Conservation (phyloP, 164 flowering plant genomes). For the Vitis cinerea region DNA sequence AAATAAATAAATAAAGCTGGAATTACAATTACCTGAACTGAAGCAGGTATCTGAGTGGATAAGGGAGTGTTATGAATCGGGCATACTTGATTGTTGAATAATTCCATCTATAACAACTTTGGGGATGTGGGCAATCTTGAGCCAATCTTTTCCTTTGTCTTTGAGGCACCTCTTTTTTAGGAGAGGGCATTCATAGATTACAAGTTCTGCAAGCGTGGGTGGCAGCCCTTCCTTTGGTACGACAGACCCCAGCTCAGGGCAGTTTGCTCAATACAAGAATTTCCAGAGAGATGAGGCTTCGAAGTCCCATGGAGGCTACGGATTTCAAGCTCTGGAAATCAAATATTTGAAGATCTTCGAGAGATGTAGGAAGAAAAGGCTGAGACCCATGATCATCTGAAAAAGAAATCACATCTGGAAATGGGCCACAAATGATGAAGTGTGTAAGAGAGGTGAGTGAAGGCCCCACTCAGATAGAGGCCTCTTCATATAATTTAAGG, state of each 20-base stretch:
- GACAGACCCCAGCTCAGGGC: not conserved
- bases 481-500: not conserved
- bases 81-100: too few species aligned
- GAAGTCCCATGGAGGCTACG: not conserved
- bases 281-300: slow-evolving; percentile 2
- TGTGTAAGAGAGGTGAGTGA: not conserved
- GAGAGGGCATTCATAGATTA: not conserved
- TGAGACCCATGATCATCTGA: too few species aligned
- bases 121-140: slow-evolving; percentile 12
- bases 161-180: slow-evolving; percentile 1
- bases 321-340: too few species aligned
- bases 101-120: too few species aligned
- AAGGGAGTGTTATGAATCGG: too few species aligned
- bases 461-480: not conserved
- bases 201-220: not conserved
- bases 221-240: slow-evolving; percentile 10
- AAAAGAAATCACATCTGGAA: too few species aligned
- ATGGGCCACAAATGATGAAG: too few species aligned
- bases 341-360: too few species aligned
- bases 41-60: too few species aligned
- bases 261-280: not conserved
- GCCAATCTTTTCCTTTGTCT: slow-evolving; percentile 8
- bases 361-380: too few species aligned
- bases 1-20: too few species aligned
- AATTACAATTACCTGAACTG: too few species aligned